These are phyloP conservation scores for Myxozyma udenii DNA, from an alignment of 805 yeast genomes.

Conservation along the genomic window DNA sequence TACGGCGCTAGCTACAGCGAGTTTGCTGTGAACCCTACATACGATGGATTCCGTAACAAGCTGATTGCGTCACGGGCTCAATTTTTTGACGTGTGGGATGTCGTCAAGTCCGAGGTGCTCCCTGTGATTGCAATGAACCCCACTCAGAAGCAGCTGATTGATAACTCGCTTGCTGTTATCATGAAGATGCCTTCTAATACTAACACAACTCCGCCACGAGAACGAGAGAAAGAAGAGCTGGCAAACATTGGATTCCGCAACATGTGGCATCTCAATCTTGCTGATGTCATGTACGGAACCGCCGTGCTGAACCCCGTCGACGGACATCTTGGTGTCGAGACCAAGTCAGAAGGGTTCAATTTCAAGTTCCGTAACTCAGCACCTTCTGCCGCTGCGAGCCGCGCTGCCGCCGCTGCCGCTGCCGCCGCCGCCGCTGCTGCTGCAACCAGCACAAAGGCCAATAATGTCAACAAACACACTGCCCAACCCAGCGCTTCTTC, in stretches of 20 bases:
- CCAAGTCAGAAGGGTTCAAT: constrained; percentile 60
- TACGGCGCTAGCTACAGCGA: constrained; percentile 70
- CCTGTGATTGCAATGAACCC: constrained; percentile 44
- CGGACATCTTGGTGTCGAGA: constrained; percentile 53
- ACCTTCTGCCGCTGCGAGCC: not conserved
- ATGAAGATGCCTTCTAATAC: constrained; percentile 47
- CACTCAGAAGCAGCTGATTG: constrained; percentile 47
- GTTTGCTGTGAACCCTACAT: constrained; percentile 57
- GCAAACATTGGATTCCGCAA: constrained; percentile 65
- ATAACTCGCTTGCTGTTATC: constrained; percentile 57
- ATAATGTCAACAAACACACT: too few relatives aligned
- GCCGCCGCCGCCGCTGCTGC: not conserved
- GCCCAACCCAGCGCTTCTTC: not conserved
- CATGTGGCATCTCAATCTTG: constrained; percentile 73
- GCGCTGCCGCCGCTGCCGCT: not conserved
- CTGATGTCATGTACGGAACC: constrained; percentile 56
- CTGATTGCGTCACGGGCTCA: constrained; percentile 60
- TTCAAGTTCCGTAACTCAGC: constrained; percentile 48
- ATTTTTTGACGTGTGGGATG: constrained; percentile 61
- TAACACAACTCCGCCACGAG: constrained; percentile 43
- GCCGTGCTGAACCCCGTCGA: constrained; percentile 46
- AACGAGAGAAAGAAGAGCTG: constrained; percentile 53
- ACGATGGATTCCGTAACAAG: constrained; percentile 61
- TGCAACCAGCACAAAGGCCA: too few relatives aligned
- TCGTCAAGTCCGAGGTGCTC: constrained; percentile 53